A percentile compares a stretch with the other conserved stretches of the same genome.
Evolutionary conservation across 202 grass and related monocot genomes (phyloP).

Genomic region (Cymbopogon flexuosus): DNA sequence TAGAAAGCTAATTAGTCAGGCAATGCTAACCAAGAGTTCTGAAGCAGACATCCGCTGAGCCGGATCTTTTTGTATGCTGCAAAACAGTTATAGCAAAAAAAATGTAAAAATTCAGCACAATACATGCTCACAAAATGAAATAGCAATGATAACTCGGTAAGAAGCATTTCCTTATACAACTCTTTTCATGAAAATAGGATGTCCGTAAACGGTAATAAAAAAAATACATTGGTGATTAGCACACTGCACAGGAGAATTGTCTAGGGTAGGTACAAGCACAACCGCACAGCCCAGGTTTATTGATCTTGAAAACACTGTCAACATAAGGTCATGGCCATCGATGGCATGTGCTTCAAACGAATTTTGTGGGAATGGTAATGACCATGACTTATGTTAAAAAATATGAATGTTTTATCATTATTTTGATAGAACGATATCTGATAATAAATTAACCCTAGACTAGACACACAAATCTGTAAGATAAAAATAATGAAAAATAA

Average conservation of each 20-base stretch:
- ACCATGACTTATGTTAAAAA: neutral
- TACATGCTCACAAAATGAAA: neutral
- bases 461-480: neutral
- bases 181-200: neutral
- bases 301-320: constrained; percentile 8
- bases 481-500: neutral
- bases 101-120: neutral
- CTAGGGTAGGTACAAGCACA: neutral
- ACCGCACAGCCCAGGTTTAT: neutral
- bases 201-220: neutral
- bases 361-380: neutral
- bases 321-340: neutral
- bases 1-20: constrained; percentile 1
- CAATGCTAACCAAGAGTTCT: constrained; percentile 83
- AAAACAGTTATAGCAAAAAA: neutral
- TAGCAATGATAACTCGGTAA: neutral
- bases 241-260: neutral
- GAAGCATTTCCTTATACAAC: neutral
- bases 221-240: neutral
- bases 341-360: neutral
- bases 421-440: neutral
- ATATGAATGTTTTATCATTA: neutral
- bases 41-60: constrained; percentile 67
- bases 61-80: constrained; percentile 82
- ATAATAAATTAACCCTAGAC: neutral